Conservation (phyloP, 352 stramenopile genomes). For the Pythium vanterpoolii region DNA sequence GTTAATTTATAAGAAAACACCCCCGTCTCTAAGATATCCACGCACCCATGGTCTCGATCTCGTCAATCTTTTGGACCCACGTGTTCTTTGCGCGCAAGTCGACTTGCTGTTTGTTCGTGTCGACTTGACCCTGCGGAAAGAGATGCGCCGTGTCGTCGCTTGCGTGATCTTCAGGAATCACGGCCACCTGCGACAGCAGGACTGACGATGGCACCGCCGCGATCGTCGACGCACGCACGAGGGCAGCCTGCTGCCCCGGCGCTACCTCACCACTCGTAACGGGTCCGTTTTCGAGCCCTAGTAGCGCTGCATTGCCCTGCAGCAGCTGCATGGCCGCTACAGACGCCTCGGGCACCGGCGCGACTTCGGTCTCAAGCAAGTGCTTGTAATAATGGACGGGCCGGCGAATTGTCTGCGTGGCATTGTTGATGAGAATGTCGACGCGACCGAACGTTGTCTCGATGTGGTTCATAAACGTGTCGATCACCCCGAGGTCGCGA, state of each 20-base stretch:
- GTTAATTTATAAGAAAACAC: background rate
- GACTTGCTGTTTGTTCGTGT: slow-evolving; percentile 96
- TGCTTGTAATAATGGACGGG: slow-evolving; percentile 95
- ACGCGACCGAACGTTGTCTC: slow-evolving; percentile 57
- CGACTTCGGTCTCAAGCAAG: slow-evolving; percentile 80
- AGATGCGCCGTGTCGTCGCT: slow-evolving; percentile 28
- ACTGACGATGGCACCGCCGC: slow-evolving; percentile 46
- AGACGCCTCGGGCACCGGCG: slow-evolving; percentile 63
- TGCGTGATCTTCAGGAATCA: slow-evolving; percentile 68
- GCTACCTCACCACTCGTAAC: background rate
- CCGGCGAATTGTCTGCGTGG: slow-evolving; percentile 95
- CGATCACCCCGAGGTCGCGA: slow-evolving; percentile 94
- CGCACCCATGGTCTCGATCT: slow-evolving; percentile 65
- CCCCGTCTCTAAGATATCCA: background rate
- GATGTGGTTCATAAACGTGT: slow-evolving; percentile 92
- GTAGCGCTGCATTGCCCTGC: slow-evolving; percentile 52
- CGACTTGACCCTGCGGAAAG: slow-evolving; percentile 78
- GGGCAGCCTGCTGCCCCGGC: slow-evolving; percentile 14
- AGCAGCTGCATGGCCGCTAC: slow-evolving; percentile 60
- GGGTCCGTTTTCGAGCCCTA: slow-evolving; percentile 21
- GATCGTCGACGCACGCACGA: slow-evolving; percentile 27
- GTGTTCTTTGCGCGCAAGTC: slow-evolving; percentile 94
- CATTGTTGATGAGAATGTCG: slow-evolving; percentile 97
- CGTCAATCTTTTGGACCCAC: slow-evolving; percentile 94
- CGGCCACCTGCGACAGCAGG: slow-evolving; percentile 78